These are phyloP conservation scores for Pichia sporocuriosa DNA, from an alignment of 805 yeast genomes.

Conservation along the genomic window DNA sequence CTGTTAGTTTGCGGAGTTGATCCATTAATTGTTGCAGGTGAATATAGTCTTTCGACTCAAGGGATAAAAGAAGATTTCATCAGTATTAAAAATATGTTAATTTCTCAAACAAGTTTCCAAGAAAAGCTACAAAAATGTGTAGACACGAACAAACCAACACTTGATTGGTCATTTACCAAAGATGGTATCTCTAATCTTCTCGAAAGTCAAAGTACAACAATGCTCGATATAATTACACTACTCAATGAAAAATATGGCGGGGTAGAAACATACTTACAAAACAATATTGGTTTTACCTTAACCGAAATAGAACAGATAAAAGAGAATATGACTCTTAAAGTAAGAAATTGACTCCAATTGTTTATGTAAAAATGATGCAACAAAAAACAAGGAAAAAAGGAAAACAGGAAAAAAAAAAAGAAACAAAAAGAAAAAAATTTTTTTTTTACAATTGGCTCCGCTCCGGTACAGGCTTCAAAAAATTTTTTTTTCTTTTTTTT, in stretches of 20 bases:
- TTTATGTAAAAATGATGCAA: too few relatives aligned
- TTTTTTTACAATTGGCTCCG: too few relatives aligned
- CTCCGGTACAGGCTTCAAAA: too few relatives aligned
- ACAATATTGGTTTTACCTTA: conserved; percentile 37
- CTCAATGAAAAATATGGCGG: conserved; percentile 50
- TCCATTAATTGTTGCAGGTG: conserved; percentile 56
- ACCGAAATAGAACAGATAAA: conserved; percentile 29
- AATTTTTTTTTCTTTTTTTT: too few relatives aligned
- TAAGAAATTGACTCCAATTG: too few relatives aligned
- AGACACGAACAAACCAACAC: conserved; percentile 11
- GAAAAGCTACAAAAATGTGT: conserved; percentile 28
- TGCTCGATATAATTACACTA: conserved; percentile 55
- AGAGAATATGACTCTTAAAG: neutral
- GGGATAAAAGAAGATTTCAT: conserved; percentile 33
- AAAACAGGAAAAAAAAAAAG: too few relatives aligned
- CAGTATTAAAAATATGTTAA: too few relatives aligned
- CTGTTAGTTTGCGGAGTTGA: conserved; percentile 61
- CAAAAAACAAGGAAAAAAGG: too few relatives aligned
- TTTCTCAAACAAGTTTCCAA: too few relatives aligned
- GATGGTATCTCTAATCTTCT: conserved; percentile 56
- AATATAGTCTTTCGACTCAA: conserved; percentile 65
- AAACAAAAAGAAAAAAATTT: too few relatives aligned
- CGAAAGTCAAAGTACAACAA: conserved; percentile 60
- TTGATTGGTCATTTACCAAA: conserved; percentile 34
- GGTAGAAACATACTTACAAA: conserved; percentile 38